Evolutionary conservation across 768 basidiomycete genomes (phyloP).

Genomic region (Psilocybe tampanensis): DNA sequence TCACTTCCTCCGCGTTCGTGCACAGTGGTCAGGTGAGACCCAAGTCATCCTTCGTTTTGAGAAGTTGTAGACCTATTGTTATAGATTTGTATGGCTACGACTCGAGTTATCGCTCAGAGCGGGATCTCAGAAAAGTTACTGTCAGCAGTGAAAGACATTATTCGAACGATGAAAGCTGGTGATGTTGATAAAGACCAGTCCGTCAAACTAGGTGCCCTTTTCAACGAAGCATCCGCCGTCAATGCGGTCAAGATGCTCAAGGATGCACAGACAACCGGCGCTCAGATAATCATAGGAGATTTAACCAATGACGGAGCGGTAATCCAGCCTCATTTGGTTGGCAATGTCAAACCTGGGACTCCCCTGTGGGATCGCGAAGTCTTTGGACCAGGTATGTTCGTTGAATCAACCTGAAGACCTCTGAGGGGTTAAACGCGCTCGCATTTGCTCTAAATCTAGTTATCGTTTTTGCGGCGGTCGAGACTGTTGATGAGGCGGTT

Average conservation of each 20-base stretch:
- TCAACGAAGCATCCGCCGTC: constrained; percentile 46
- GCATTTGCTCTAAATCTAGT: constrained; percentile 28
- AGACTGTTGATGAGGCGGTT: constrained; percentile 55
- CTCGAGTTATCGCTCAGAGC: constrained; percentile 56
- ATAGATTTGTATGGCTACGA: constrained; percentile 60
- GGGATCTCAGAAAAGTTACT: constrained; percentile 38
- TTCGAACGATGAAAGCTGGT: constrained; percentile 39
- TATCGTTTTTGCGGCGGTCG: constrained; percentile 43
- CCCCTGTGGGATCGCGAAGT: constrained; percentile 58
- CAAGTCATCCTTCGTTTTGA: background rate
- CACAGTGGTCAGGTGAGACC: constrained; percentile 43
- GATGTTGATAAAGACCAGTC: constrained; percentile 31
- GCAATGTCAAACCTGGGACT: constrained; percentile 51
- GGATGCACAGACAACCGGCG: constrained; percentile 47
- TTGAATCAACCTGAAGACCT: too few species aligned
- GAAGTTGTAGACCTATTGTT: background rate
- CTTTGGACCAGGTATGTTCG: constrained; percentile 55
- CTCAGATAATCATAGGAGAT: constrained; percentile 49
- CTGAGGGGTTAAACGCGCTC: too few species aligned
- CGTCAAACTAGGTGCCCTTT: constrained; percentile 39
- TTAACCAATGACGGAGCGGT: constrained; percentile 37
- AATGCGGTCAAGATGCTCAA: constrained; percentile 44
- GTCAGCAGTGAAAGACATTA: constrained; percentile 32
- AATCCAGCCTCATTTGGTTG: constrained; percentile 55
- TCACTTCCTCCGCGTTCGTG: constrained; percentile 44